phyloP scores from a whole-genome alignment of 1,284 basidiomycete genomes.

The Gymnopus androsaceus region DNA sequence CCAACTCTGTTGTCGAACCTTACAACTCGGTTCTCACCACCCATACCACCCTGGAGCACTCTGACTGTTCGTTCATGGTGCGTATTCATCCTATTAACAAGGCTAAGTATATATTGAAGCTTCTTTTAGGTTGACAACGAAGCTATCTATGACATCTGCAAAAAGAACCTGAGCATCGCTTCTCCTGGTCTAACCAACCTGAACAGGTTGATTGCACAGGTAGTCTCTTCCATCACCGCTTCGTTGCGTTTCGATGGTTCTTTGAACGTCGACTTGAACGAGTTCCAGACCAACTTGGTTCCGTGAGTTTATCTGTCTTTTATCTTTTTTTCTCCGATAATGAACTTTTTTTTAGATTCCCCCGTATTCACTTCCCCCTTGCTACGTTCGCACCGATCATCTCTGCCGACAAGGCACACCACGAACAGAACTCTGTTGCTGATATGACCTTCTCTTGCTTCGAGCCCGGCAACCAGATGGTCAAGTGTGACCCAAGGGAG shows the following conservation, averaged over 20 bases:
- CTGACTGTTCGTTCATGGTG: conserved; percentile 99
- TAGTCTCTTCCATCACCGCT: conserved; percentile 81
- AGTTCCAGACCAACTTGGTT: conserved; percentile 92
- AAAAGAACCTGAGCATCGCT: conserved; percentile 80
- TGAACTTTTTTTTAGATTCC: conserved; percentile 44
- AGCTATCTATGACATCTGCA: conserved; percentile 96
- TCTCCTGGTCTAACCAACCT: conserved; percentile 86
- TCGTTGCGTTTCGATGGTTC: conserved; percentile 83
- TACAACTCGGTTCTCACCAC: conserved; percentile 99
- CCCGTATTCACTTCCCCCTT: conserved; percentile 91
- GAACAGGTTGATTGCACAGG: conserved; percentile 87
- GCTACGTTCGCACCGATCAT: conserved; percentile 91
- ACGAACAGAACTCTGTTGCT: conserved; percentile 91
- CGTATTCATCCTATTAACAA: conserved; percentile 11
- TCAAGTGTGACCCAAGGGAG: conserved; percentile 83
- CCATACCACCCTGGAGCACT: conserved; percentile 98
- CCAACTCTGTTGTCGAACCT: conserved; percentile 97
- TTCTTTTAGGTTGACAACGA: conserved; percentile 80
- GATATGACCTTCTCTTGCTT: conserved; percentile 96
- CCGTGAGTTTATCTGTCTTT: conserved; percentile 44
- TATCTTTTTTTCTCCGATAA: conserved; percentile 11
- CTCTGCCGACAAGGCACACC: conserved; percentile 77
- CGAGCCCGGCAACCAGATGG: conserved; percentile 93
- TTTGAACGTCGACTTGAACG: conserved; percentile 89
- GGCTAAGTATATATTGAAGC: conserved; percentile 14